phyloP scores from a whole-genome alignment of 306 rosid species.

The Rosa multiflora region DNA sequence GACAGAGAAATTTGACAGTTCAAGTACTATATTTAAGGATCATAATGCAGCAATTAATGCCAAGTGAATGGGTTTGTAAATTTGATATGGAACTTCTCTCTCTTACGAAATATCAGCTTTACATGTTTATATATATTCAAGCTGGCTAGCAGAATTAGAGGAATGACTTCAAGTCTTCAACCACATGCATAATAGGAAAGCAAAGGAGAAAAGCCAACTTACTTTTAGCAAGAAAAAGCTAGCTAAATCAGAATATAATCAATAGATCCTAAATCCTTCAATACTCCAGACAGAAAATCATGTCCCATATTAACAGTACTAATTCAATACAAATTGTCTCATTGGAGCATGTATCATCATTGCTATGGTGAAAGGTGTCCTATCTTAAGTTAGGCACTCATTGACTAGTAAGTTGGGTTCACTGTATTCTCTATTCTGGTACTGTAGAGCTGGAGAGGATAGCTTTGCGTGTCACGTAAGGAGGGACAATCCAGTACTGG shows the following conservation, averaged over 20 bases:
- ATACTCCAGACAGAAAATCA: conserved; percentile 9
- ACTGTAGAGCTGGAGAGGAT: conserved; percentile 13
- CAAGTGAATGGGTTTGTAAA: not conserved
- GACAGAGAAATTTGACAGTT: not conserved
- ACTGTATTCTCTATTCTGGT: not conserved
- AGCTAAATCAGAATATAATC: conserved; percentile 12
- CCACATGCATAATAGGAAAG: conserved; percentile 24
- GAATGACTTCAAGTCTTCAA: not conserved
- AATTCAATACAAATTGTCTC: conserved; percentile 30
- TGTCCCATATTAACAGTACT: conserved; percentile 1
- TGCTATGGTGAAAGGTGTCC: conserved; percentile 8
- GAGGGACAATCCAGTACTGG: conserved; percentile 13
- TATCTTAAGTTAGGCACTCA: not conserved
- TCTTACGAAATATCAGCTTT: not conserved
- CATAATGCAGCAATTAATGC: not conserved
- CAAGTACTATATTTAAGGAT: not conserved
- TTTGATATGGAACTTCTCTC: not conserved
- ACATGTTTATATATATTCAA: not conserved
- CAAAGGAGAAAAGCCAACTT: conserved; percentile 7
- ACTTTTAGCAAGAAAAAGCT: conserved; percentile 7
- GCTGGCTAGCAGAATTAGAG: not conserved
- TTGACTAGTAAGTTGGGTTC: conserved; percentile 3
- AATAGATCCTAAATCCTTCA: not conserved
- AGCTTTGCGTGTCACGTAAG: not conserved
- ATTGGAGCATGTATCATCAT: conserved; percentile 17